These are phyloP conservation scores for Mycoemilia scoparia DNA, from an alignment of 192 early-diverging fungal genomes.

Conservation along the genomic window DNA sequence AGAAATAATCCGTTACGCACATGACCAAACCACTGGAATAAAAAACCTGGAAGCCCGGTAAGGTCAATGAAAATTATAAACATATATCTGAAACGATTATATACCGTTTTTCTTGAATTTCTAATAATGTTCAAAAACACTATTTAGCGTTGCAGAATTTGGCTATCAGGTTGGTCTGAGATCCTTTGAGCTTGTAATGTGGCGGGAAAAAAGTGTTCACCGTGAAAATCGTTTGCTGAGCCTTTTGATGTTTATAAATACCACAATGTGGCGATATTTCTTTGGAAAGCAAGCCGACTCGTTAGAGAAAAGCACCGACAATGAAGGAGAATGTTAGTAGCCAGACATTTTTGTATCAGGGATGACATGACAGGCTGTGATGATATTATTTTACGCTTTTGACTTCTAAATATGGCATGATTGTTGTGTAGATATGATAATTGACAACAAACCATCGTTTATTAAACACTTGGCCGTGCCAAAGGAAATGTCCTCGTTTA, in stretches of 20 bases:
- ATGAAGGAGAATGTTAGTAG: constrained; percentile 98
- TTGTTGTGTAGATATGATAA: constrained; percentile 97
- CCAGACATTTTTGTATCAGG: no score
- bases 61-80: no score
- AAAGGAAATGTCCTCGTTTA: constrained; percentile 78
- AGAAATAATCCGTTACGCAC: no score
- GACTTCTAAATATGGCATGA: background rate
- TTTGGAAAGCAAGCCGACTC: constrained; percentile 96
- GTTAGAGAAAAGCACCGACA: constrained; percentile 87
- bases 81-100: no score
- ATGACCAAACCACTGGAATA: no score
- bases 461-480: constrained; percentile 87
- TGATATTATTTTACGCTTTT: background rate
- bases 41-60: no score
- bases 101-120: no score
- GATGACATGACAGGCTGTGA: constrained; percentile 1
- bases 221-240: constrained; percentile 79
- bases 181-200: constrained; percentile 71
- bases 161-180: constrained; percentile 89
- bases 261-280: constrained; percentile 80
- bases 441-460: constrained; percentile 88
- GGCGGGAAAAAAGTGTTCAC: constrained; percentile 72
- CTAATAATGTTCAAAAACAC: no score
- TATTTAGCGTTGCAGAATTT: no score
- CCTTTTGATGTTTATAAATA: constrained; percentile 85